Evolutionary conservation across 495 filamentous ascomycete genomes (phyloP).

Genomic region (Elasticomyces elasticus): DNA sequence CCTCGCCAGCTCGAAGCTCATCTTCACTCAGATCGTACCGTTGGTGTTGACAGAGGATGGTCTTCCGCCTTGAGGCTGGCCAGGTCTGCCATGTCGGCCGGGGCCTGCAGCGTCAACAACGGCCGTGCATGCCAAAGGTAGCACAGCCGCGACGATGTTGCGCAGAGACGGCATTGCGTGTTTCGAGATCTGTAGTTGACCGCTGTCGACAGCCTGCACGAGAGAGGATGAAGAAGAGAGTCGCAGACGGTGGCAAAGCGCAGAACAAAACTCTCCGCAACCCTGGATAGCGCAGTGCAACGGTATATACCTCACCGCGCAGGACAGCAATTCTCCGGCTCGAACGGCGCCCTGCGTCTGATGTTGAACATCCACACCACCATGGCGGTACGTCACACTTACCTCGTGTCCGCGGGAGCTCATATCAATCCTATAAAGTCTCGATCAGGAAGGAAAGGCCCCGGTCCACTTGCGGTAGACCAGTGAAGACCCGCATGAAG

Average conservation of each 20-base stretch:
- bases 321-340: background rate
- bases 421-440: background rate
- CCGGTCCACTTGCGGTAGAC: background rate
- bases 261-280: background rate
- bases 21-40: background rate
- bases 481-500: background rate
- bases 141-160: slow-evolving; percentile 3
- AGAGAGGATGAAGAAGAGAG: background rate
- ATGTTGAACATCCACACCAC: background rate
- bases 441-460: background rate
- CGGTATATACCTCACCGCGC: background rate
- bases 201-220: background rate
- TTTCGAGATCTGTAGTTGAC: background rate
- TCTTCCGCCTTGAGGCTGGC: background rate
- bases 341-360: background rate
- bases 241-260: too few species aligned
- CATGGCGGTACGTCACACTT: background rate
- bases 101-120: background rate
- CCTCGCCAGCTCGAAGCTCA: background rate
- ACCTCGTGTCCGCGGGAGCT: background rate
- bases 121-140: slow-evolving; percentile 4
- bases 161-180: background rate
- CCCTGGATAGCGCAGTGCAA: background rate
- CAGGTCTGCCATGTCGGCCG: background rate
- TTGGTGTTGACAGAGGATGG: background rate